Base-by-base conservation (phyloP, 148 eudicot species). In the Rhododendron simsii region DNA sequence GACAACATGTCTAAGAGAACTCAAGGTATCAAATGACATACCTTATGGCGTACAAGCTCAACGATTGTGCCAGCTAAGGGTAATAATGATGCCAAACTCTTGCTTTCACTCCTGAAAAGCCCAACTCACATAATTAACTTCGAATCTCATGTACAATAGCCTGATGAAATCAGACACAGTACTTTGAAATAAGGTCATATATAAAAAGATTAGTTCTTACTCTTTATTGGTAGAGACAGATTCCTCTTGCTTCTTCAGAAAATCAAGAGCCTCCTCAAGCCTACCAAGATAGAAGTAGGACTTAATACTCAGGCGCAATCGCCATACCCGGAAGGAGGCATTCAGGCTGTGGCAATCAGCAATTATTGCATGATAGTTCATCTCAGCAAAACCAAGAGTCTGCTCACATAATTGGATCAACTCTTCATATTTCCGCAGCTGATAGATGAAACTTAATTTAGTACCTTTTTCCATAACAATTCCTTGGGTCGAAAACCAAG, bases 381-480 rank as follows among this genome's bases (percentile, higher is more conserved):
- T 90, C 87, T 96, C 93, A 83, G 94, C 95, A 85, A 88, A 86
- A 80, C 75, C 88, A 86, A 95, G 86, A 75, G 93, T 93, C 86
- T 93, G 91, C 90, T 90, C 93, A 81, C 98, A 93, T 45, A 93
- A 84, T 89, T 86, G 92, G 89, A 95, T 95, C 89, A 97, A 91
- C 87, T 97, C 96, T 86, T 93, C 98, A 87, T 94, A 94, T 80
- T 89, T 93, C 84, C 91, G 91, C 87, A 95, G 90, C 99, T 97
- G 92, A 90, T 84, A 16, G 39, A 87, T 61, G 63, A 84, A 65
- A 88, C 28, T 81, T 55, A 50, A 86, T 48, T 83, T 88, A 81
- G 30, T 73, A 14, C 35, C 21, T 28, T 28, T 20, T 26, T 35
- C 55, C 21, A 35, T 35, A 18, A 78, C 39, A 69, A 75, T 11